Base-by-base conservation (phyloP, 352 stramenopile genomes). In the Phytophthora podocarpi region DNA sequence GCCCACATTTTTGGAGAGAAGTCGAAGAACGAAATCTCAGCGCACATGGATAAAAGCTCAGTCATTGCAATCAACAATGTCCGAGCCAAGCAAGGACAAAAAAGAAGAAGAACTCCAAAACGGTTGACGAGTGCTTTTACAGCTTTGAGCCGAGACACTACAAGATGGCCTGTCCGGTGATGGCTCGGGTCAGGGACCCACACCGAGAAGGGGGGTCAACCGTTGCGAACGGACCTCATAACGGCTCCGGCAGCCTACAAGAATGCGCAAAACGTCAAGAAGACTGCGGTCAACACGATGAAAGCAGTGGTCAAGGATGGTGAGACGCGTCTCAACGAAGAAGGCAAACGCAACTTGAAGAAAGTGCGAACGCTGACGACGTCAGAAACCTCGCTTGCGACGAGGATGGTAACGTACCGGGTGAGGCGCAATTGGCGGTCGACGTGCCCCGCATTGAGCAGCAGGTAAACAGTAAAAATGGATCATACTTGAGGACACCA, bases 11-110 rank as follows among this genome's bases (percentile, higher is more conserved):
- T 68, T 8, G 36, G 34, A 2, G 37, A 62, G 0, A 68, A 69
- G n/a, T 59, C 39, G 12, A 59, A 64, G 4, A 54, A 59, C 6
- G 53, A 64, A 18, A 21, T 59, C n/a, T n/a, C n/a, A 1, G 15
- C n/a, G 5, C 16, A 50, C n/a, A 48, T 50, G 16, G 42, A 54
- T 10, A 58, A 64, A 20, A 24, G 0, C 18, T n/a, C 45, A n/a
- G 1, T 12, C 2, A 20, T 58, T 3, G 5, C 18, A 1, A 31
- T 54, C 39, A 60, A 66, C 18, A 45, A 43, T 20, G 16, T 54
- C 2, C 4, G 12, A 11, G 10, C 15, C 0, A 42, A 66, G 20
- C 4, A 34, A 15, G 34, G 32, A 21, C 11, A 35, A 5, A 60
- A 61, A 20, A 5, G 58, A 15, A 61, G n/a, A n/a, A n/a, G n/a